Conservation (phyloP, 345 rosid genomes). For the Arabidopsis suecica region DNA sequence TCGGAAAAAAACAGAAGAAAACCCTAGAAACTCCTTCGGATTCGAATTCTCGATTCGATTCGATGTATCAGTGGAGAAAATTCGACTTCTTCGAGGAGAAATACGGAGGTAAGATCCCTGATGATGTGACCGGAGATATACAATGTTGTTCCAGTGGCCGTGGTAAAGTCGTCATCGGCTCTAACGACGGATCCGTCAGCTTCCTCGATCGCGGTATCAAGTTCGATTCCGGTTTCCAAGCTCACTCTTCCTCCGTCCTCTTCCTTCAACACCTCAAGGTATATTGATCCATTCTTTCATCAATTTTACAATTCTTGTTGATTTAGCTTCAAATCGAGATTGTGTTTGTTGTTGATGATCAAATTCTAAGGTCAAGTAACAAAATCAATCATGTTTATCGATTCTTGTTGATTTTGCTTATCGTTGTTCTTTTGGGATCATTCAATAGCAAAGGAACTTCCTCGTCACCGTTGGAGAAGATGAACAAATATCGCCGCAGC, state of each 20-base stretch:
- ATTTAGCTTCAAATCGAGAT: not conserved
- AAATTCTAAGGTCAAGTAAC: not conserved
- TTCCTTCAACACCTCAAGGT: conserved; percentile 98
- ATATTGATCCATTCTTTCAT: not conserved
- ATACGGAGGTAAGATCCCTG: conserved; percentile 88
- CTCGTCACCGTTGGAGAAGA: conserved; percentile 90
- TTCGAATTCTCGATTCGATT: conserved; percentile 6
- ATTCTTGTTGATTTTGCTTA: not conserved
- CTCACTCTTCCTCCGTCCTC: conserved; percentile 81
- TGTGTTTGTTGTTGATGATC: not conserved
- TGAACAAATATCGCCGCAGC: conserved; percentile 77
- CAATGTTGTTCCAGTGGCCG: conserved; percentile 95
- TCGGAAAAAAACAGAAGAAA: not conserved
- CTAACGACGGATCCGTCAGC: conserved; percentile 79
- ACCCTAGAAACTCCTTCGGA: conserved; percentile 19
- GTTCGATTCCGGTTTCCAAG: conserved; percentile 82
- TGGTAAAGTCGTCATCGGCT: conserved; percentile 91
- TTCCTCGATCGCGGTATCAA: conserved; percentile 96
- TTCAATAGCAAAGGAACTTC: conserved; percentile 85
- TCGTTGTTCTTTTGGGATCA: not conserved
- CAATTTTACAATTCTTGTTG: not conserved
- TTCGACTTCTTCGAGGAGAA: conserved; percentile 99
- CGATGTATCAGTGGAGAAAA: conserved; percentile 95
- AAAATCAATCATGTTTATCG: not conserved
- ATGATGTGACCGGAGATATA: conserved; percentile 73